phyloP scores from a whole-genome alignment of 1,139 yeast species.

The Kurtzmaniella quercitrusa region DNA sequence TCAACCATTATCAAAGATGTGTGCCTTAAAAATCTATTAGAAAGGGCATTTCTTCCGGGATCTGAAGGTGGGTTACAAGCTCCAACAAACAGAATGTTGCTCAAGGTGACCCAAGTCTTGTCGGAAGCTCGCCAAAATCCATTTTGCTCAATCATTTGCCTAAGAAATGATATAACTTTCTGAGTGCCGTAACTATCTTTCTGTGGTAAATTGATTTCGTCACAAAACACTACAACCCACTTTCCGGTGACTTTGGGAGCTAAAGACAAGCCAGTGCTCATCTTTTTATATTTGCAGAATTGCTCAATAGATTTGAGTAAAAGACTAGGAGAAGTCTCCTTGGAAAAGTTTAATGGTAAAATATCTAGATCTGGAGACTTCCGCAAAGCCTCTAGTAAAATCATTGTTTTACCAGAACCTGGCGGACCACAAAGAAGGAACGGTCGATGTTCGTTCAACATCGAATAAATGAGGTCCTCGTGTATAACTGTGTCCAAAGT shows the following conservation, averaged over 20 bases:
- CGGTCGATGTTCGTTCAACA: constrained; percentile 57
- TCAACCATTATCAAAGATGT: constrained; percentile 69
- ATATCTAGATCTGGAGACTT: constrained; percentile 56
- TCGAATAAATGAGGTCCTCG: constrained; percentile 54
- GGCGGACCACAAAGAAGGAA: constrained; percentile 92
- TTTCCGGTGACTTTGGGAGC: constrained; percentile 62
- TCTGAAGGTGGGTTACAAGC: constrained; percentile 93
- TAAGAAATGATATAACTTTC: constrained; percentile 63
- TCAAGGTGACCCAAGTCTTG: constrained; percentile 63
- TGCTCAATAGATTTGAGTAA: constrained; percentile 69
- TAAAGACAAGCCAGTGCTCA: constrained; percentile 49
- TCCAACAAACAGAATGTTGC: constrained; percentile 77
- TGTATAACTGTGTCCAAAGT: constrained; percentile 76
- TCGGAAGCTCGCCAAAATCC: constrained; percentile 76
- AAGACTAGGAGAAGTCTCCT: constrained; percentile 66
- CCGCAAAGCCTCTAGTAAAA: constrained; percentile 66
- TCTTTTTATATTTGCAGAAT: constrained; percentile 58
- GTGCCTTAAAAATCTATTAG: constrained; percentile 68
- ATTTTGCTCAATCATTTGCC: constrained; percentile 67
- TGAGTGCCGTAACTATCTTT: constrained; percentile 77
- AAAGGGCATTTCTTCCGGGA: constrained; percentile 62
- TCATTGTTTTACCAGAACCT: constrained; percentile 97
- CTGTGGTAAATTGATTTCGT: constrained; percentile 83
- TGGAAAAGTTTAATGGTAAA: constrained; percentile 76
- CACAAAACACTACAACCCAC: constrained; percentile 85